Evolutionary conservation across 495 filamentous ascomycete species (phyloP).

Genomic region (Aspergillus bertholletiae): DNA sequence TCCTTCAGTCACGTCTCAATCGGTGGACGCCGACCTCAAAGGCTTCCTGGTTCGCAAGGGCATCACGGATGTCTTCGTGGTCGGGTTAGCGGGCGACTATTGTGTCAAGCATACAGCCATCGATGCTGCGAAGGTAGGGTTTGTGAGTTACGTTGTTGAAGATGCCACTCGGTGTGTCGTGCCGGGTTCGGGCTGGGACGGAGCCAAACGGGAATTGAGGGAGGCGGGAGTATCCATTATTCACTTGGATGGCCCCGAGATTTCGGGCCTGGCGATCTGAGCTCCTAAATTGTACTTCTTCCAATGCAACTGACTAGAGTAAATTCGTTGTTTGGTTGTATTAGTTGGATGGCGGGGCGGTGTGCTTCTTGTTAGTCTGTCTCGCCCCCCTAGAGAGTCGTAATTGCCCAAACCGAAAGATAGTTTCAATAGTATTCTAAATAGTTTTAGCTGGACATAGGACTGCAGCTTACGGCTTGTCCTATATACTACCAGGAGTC

Average conservation of each 20-base stretch:
- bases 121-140: constrained; percentile 74
- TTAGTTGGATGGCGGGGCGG: background rate
- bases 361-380: background rate
- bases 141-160: constrained; percentile 68
- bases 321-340: background rate
- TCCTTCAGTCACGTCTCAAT: constrained; percentile 29
- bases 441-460: background rate
- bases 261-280: constrained; percentile 36
- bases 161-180: constrained; percentile 76
- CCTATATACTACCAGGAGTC: background rate
- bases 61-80: constrained; percentile 77
- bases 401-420: background rate
- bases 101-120: constrained; percentile 81
- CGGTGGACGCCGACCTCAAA: constrained; percentile 59
- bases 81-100: constrained; percentile 83
- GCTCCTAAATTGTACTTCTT: background rate
- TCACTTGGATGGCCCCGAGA: constrained; percentile 40
- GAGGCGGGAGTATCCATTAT: constrained; percentile 52
- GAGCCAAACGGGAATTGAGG: constrained; percentile 52
- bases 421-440: background rate
- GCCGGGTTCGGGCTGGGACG: constrained; percentile 51
- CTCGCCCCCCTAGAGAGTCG: too few relatives aligned
- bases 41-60: constrained; percentile 48
- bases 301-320: background rate
- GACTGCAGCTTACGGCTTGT: background rate